Conservation (phyloP, 164 flowering plant species). For the Macadamia integrifolia region DNA sequence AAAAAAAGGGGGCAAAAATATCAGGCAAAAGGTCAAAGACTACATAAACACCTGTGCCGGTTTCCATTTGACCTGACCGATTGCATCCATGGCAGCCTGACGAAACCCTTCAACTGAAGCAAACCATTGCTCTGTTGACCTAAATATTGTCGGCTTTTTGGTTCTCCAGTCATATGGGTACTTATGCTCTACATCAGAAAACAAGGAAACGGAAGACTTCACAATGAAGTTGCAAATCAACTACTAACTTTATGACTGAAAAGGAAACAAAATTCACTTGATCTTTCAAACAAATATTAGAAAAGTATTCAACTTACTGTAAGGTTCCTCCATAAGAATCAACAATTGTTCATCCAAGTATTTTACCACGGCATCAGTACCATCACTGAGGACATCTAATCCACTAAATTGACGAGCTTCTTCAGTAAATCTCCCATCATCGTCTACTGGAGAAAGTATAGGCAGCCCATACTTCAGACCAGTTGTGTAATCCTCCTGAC, state of each 20-base stretch:
- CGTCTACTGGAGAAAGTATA: conserved; percentile 85
- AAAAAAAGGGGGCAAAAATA: neutral
- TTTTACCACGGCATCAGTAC: conserved; percentile 70
- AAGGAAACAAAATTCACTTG: neutral
- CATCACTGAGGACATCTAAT: conserved; percentile 91
- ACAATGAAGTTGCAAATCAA: neutral
- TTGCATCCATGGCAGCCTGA: conserved; percentile 74
- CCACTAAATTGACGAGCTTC: conserved; percentile 91
- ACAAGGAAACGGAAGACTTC: conserved; percentile 1
- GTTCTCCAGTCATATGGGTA: conserved; percentile 99
- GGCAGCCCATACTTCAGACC: conserved; percentile 88
- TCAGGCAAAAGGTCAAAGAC: neutral
- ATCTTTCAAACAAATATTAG: conserved; percentile 3
- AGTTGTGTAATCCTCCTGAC: conserved; percentile 86
- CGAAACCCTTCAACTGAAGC: conserved; percentile 98
- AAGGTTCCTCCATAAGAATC: conserved; percentile 81
- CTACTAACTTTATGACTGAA: too few species aligned
- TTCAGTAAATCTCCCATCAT: conserved; percentile 85
- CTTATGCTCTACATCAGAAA: conserved; percentile 61
- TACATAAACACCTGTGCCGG: conserved; percentile 67
- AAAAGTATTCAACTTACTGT: conserved; percentile 46
- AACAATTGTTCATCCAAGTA: conserved; percentile 62
- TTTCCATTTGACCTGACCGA: conserved; percentile 70
- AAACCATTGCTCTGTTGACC: conserved; percentile 99
- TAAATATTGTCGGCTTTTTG: conserved; percentile 94